These are phyloP conservation scores for Colletotrichum falcatum DNA, from an alignment of 2,329 filamentous ascomycete species.

Conservation along the genomic window DNA sequence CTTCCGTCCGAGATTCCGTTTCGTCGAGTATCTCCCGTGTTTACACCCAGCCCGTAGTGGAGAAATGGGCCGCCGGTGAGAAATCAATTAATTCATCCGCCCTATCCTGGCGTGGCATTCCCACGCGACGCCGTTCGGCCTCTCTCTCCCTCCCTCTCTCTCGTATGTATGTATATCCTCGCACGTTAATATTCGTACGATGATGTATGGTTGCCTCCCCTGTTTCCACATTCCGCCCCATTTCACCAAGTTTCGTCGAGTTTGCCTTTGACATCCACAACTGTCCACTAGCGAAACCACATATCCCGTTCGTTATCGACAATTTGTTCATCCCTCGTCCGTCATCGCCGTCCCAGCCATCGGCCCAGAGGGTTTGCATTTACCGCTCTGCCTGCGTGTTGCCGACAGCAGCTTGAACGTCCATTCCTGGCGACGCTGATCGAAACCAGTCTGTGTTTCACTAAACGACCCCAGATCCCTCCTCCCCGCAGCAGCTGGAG, in stretches of 20 bases:
- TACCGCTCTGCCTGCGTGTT: not conserved
- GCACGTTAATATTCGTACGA: too few relatives aligned
- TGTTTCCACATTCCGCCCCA: constrained; percentile 17
- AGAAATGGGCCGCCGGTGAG: not conserved
- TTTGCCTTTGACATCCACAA: constrained; percentile 23
- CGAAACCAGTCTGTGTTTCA: constrained; percentile 40
- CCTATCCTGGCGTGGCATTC: constrained; percentile 37
- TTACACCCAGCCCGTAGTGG: constrained; percentile 3
- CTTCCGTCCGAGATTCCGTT: not conserved
- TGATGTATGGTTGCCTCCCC: constrained; percentile 21
- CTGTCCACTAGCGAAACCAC: constrained; percentile 4
- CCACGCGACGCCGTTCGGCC: constrained; percentile 27
- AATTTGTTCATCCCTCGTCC: constrained; percentile 4
- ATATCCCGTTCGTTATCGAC: constrained; percentile 3
- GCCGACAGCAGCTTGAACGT: not conserved
- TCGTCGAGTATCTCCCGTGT: not conserved
- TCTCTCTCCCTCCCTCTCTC: constrained; percentile 1
- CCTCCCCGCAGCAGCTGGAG: constrained; percentile 35
- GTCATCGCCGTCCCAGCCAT: constrained; percentile 1
- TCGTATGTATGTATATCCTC: not conserved
- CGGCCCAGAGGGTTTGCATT: not conserved
- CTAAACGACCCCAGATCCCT: constrained; percentile 40
- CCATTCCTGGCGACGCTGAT: constrained; percentile 24
- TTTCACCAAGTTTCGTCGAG: constrained; percentile 2
- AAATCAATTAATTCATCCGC: constrained; percentile 36